These are phyloP conservation scores for Camellia lanceoleosa DNA, from an alignment of 148 eudicot species.

Conservation along the genomic window DNA sequence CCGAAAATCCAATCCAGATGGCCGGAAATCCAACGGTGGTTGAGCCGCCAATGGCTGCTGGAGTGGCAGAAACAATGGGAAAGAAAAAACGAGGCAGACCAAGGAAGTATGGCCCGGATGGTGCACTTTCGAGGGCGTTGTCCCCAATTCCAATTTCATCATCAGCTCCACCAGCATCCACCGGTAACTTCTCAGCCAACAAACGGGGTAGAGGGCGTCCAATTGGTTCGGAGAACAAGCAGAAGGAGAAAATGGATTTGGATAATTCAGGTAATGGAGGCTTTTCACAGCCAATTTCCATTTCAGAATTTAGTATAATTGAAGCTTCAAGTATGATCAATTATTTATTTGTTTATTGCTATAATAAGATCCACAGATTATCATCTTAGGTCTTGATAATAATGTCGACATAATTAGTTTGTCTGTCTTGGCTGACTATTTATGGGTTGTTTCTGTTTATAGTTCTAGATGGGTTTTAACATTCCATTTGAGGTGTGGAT, in stretches of 20 bases:
- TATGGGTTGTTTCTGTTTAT: neutral
- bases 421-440: neutral
- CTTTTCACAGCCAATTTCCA: neutral
- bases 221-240: conserved; percentile 36
- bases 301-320: conserved; percentile 3
- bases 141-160: conserved; percentile 33
- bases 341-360: neutral
- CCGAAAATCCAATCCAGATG: conserved; percentile 30
- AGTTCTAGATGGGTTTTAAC: neutral
- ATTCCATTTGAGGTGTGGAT: neutral
- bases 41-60: conserved; percentile 22
- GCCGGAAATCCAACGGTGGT: conserved; percentile 27
- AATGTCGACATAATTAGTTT: neutral
- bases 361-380: neutral
- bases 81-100: conserved; percentile 80
- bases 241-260: conserved; percentile 30
- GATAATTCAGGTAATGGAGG: conserved; percentile 40
- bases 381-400: neutral
- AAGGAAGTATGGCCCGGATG: conserved; percentile 61
- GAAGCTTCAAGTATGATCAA: neutral
- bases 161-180: conserved; percentile 16
- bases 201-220: conserved; percentile 40
- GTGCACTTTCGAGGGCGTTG: conserved; percentile 24
- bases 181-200: conserved; percentile 28
- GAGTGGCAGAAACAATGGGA: conserved; percentile 31